Percentiles rank a stretch among this genome's conserved stretches.
Conservation (phyloP, 306 rosid species). For the Begonia fuchsioides region DNA sequence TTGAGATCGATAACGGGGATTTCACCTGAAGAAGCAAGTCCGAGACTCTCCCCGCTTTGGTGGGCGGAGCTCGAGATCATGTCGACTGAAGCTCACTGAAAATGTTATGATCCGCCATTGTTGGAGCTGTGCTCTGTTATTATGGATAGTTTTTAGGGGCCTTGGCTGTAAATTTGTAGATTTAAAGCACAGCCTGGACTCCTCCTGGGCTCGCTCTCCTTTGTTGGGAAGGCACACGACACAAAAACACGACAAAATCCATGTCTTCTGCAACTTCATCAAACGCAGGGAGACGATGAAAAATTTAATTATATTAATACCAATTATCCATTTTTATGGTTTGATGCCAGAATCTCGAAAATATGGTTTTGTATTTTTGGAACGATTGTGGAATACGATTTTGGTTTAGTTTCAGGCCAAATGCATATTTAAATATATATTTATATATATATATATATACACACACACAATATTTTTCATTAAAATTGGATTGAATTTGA, state of each 20-base stretch:
- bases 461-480: no score
- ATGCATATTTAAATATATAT: no score
- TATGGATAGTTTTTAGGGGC: slow-evolving; percentile 8
- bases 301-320: no score
- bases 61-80: slow-evolving; percentile 96
- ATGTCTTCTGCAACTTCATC: not conserved
- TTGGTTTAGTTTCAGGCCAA: no score
- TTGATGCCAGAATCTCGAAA: no score
- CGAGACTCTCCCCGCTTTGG: slow-evolving; percentile 89
- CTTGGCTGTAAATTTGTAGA: not conserved
- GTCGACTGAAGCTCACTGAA: slow-evolving; percentile 46
- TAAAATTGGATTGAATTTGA: no score
- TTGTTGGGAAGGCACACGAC: not conserved
- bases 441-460: no score
- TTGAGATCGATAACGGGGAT: slow-evolving; percentile 62
- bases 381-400: no score
- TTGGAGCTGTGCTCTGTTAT: slow-evolving; percentile 10
- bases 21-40: slow-evolving; percentile 63
- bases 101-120: not conserved
- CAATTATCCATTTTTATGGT: no score
- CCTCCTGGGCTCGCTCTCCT: not conserved
- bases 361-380: no score
- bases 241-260: not conserved
- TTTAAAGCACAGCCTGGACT: no score
- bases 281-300: no score